Base-by-base conservation (phyloP, 805 yeast species). In the Peterozyma xylosa region DNA sequence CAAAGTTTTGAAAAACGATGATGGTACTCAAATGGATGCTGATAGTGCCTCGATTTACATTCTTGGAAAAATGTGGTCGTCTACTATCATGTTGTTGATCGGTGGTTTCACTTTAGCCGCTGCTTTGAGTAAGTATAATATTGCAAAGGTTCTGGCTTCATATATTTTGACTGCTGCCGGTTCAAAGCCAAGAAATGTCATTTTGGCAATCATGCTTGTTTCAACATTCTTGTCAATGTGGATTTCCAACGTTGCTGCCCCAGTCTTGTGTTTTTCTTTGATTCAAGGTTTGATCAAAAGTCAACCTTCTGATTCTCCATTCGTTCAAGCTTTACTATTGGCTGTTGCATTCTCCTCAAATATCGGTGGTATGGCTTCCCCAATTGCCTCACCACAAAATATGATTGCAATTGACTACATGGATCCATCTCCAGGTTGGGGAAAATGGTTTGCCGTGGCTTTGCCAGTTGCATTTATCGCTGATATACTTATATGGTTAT, bases 61-160 rank as follows among this genome's bases (percentile, higher is more conserved):
- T 42, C 60, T 74, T 34, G 57, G 68, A 4, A 62, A 71, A 5
- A 74, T 74, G 80, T 74, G 79, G 79, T 68, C 66, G 47, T 72
- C 78, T 1, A 76, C 74, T 15, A 73, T 74, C 47, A 62, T 74
- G 57, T 59, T 74, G 43, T 62, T 74, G 42, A 58, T 74, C 39
- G 80, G 79, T 46, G 80, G 80, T 10, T 74, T 74, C 54, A 73
- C 80, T 1, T 61, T 74, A 37, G 78, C 78, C 9, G 78, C 78
- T 15, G 76, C 76, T 3, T 62, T 74, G 45, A 70, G 78, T n/a
- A 74, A 74, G 46, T 74, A 68, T 52, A 70, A 73, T 48, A 70
- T 74, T 44, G 78, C 78, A 4, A 72, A 71, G 49, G 62, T 74
- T 51, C 60, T 72, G 16, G 64, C 75, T 3, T 70, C 79, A 3